phyloP scores from a whole-genome alignment of 805 yeast species.

The Sugiyamaella mastotermitis region DNA sequence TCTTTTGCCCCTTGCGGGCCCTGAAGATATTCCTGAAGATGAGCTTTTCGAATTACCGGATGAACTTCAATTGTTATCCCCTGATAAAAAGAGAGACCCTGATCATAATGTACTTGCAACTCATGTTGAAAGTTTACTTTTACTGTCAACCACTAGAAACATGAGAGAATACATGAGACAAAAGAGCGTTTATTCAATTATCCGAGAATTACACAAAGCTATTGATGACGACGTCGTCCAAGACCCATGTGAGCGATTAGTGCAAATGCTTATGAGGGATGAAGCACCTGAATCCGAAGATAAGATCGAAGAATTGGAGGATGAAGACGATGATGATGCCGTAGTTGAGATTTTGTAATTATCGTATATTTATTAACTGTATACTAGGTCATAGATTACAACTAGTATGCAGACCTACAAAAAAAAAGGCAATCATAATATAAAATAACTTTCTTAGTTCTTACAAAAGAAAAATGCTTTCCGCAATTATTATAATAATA shows the following conservation, averaged over 20 bases:
- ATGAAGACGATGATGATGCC: conserved; percentile 26
- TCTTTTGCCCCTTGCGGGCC: conserved; percentile 74
- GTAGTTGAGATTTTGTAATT: conserved; percentile 43
- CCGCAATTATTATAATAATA: no score
- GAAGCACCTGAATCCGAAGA: conserved; percentile 40
- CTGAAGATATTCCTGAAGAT: conserved; percentile 69
- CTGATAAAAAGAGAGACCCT: conserved; percentile 74
- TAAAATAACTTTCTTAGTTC: no score
- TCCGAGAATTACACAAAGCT: conserved; percentile 75
- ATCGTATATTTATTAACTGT: no score
- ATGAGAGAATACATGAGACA: conserved; percentile 73
- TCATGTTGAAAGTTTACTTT: conserved; percentile 72
- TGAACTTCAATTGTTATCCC: conserved; percentile 72
- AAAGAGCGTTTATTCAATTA: conserved; percentile 78
- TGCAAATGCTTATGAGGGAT: conserved; percentile 89
- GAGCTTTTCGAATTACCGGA: conserved; percentile 86
- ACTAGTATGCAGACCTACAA: no score
- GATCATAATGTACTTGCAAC: conserved; percentile 52
- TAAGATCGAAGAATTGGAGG: conserved; percentile 16
- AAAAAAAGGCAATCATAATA: not conserved
- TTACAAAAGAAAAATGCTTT: no score
- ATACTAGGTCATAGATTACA: no score
- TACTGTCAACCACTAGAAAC: conserved; percentile 68
- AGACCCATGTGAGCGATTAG: conserved; percentile 76
- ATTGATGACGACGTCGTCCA: conserved; percentile 41